phyloP scores from a whole-genome alignment of 1,284 basidiomycete species.

The Chiua sp. region DNA sequence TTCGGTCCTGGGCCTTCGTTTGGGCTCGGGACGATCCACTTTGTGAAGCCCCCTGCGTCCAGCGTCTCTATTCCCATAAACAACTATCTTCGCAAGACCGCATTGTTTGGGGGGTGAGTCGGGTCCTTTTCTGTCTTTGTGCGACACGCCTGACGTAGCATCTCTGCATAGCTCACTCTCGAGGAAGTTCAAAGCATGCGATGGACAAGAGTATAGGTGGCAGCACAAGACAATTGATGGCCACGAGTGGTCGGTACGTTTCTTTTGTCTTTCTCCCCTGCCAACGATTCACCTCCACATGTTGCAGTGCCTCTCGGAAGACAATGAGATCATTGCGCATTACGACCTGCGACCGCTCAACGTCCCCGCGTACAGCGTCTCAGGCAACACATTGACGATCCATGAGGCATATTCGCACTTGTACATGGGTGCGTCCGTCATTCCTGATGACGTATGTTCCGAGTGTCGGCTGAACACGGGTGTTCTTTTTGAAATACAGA shows the following conservation, averaged over 20 bases:
- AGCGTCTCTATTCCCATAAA: constrained; percentile 57
- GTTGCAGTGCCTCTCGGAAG: constrained; percentile 59
- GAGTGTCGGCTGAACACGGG: constrained; percentile 11
- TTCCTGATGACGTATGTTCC: not conserved
- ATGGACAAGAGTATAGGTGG: constrained; percentile 73
- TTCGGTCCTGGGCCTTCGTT: constrained; percentile 52
- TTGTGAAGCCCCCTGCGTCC: constrained; percentile 44
- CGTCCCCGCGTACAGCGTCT: constrained; percentile 60
- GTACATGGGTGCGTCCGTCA: constrained; percentile 53
- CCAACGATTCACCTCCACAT: constrained; percentile 10
- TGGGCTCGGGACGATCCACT: constrained; percentile 61
- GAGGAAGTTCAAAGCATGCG: constrained; percentile 66
- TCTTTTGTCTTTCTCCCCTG: not conserved
- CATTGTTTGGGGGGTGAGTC: constrained; percentile 65
- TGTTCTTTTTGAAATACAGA: constrained; percentile 44
- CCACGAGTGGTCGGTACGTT: constrained; percentile 71
- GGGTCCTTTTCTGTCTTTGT: constrained; percentile 1
- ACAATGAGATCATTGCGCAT: constrained; percentile 61
- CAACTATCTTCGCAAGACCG: constrained; percentile 63
- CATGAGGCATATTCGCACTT: constrained; percentile 61
- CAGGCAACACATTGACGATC: constrained; percentile 68
- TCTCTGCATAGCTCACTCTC: constrained; percentile 54
- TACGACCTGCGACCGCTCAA: constrained; percentile 60
- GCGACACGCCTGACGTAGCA: not conserved
- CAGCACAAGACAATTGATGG: constrained; percentile 52